Percentiles rank a stretch among this genome's conserved stretches.
These are phyloP conservation scores for Penicillium steckii DNA, from an alignment of 495 filamentous ascomycete genomes.

Conservation along the genomic window DNA sequence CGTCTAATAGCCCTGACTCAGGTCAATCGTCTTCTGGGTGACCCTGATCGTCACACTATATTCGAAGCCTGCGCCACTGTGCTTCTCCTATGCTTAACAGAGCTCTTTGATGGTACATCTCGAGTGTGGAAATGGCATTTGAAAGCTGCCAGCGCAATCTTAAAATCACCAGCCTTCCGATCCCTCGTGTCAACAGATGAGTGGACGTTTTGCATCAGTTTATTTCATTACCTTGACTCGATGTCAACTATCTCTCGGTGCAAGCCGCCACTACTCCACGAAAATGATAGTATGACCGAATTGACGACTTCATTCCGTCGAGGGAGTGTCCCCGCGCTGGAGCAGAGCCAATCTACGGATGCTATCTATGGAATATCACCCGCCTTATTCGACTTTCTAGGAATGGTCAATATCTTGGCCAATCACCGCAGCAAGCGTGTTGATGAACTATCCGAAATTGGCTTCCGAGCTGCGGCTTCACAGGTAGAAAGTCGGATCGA, in stretches of 20 bases:
- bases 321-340: slow-evolving; percentile 8
- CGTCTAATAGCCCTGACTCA: slow-evolving; percentile 19
- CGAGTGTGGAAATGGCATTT: slow-evolving; percentile 32
- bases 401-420: slow-evolving; percentile 30
- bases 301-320: slow-evolving; percentile 12
- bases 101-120: slow-evolving; percentile 27
- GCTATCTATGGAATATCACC: slow-evolving; percentile 26
- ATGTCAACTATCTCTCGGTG: slow-evolving; percentile 35
- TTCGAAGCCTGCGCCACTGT: slow-evolving; percentile 27
- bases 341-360: slow-evolving; percentile 9
- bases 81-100: slow-evolving; percentile 26
- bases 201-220: slow-evolving; percentile 23
- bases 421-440: slow-evolving; percentile 26
- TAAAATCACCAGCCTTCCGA: slow-evolving; percentile 19
- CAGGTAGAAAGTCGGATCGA: slow-evolving; percentile 22
- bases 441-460: slow-evolving; percentile 31
- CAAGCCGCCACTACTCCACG: slow-evolving; percentile 25
- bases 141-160: slow-evolving; percentile 28
- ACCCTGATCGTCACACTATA: slow-evolving; percentile 13
- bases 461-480: slow-evolving; percentile 26
- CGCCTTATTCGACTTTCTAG: slow-evolving; percentile 22
- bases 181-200: slow-evolving; percentile 15
- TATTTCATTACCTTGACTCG: slow-evolving; percentile 31
- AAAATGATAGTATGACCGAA: slow-evolving; percentile 15
- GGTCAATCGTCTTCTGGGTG: slow-evolving; percentile 17